Evolutionary conservation across 805 yeast genomes (phyloP), one percentile per base, ranked within the genome.

Genomic region (Candida taoyuanica): DNA sequence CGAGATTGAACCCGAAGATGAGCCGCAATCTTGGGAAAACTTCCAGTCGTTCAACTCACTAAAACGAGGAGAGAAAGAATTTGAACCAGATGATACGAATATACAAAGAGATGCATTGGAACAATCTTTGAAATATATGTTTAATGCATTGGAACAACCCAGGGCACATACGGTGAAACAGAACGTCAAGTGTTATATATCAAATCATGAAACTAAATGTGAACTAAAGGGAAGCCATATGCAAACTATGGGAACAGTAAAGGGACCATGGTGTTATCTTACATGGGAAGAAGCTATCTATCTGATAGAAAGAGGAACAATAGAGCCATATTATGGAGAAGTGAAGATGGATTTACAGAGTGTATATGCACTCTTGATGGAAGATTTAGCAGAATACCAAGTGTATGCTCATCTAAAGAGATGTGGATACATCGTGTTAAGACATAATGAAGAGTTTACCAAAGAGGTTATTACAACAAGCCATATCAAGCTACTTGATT

Each of bases 1-100:
- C 33, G 47, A 44, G 20, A 12, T 39, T 2, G 53, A 49, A 3
- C 31, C 34, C 1, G 71, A 65, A 32, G 81, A 74, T 31, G 70
- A 65, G 30, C 50, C 62, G 5, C 78, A 71, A 44, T 81, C 78
- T 44, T 78, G 85, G 85, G 62, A 41, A 55, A 21, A 51, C 48
- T 31, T 47, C 14, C 42, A 37, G 25, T 39, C 41, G 5, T 43
- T 51, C 2, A 30, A 55, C 1, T 41, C 56, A 18, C 89, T 89
- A 3, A 82, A 78, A 47, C 64, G 91, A 43, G 95, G 96, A 2
- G 88, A 78, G 40, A 89, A 89, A 56, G 95, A 85, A 48, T 84
- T 78, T 48, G 95, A 79, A 43, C 95, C 94, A 0, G 91, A 82
- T 55, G 87, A 85, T 1, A 79, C 88, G 0, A 49, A 52, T 5